Evolutionary conservation across 2,329 filamentous ascomycete genomes (phyloP).

Genomic region (Aspergillus spinulosporus): DNA sequence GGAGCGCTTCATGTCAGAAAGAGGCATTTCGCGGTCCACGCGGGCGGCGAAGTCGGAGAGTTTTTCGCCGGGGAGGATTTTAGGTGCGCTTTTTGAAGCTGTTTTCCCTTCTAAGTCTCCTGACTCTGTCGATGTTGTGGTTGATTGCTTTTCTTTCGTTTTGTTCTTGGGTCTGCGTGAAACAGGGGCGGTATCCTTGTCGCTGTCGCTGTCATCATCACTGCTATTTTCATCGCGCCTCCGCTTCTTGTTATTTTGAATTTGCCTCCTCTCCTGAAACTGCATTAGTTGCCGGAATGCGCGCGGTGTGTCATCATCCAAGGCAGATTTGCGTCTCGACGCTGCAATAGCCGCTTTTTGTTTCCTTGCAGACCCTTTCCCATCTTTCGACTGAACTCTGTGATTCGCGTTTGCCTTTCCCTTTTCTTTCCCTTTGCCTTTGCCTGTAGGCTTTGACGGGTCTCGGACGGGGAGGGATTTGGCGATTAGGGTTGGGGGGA

Average conservation of each 20-base stretch:
- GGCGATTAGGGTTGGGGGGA: slow-evolving; percentile 62
- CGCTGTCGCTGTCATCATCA: slow-evolving; percentile 21
- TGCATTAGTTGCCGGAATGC: slow-evolving; percentile 86
- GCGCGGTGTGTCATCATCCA: slow-evolving; percentile 77
- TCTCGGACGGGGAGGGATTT: slow-evolving; percentile 59
- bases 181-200: slow-evolving; percentile 15
- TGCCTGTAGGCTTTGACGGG: slow-evolving; percentile 34
- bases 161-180: slow-evolving; percentile 22
- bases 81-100: slow-evolving; percentile 45
- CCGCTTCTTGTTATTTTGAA: slow-evolving; percentile 48
- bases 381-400: slow-evolving; percentile 17
- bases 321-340: slow-evolving; percentile 33
- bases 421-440: slow-evolving; percentile 38
- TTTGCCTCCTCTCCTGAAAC: slow-evolving; percentile 53
- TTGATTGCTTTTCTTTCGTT: not conserved
- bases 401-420: slow-evolving; percentile 53
- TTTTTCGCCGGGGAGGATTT: slow-evolving; percentile 79
- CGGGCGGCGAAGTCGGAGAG: slow-evolving; percentile 78
- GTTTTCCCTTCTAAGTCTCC: not conserved
- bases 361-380: not conserved
- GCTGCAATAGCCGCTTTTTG: slow-evolving; percentile 19
- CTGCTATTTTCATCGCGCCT: slow-evolving; percentile 37
- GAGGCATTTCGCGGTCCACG: slow-evolving; percentile 79
- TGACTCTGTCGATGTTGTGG: slow-evolving; percentile 1
- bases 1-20: slow-evolving; percentile 68